Conservation (phyloP, 768 basidiomycete species). For the Boletus rubroflammeus region DNA sequence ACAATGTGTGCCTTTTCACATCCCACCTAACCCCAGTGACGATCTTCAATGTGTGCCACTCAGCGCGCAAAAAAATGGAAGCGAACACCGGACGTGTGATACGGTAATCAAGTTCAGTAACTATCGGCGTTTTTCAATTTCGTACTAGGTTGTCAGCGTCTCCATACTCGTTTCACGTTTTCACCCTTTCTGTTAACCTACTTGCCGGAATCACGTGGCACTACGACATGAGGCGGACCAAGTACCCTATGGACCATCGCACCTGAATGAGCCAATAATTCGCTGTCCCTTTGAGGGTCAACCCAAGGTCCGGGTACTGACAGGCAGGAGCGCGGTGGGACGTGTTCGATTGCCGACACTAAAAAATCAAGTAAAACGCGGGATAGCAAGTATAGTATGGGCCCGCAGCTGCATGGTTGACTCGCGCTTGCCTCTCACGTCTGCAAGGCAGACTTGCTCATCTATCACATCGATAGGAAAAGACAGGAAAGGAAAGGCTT, state of each 20-base stretch:
- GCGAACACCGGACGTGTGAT: conserved; percentile 7
- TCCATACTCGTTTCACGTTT: conserved; percentile 28
- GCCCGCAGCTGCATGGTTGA: conserved; percentile 1
- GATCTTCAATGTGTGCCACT: conserved; percentile 13
- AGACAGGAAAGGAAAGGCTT: conserved; percentile 10
- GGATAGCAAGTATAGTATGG: conserved; percentile 19
- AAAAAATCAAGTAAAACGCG: not conserved
- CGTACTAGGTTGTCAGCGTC: conserved; percentile 15
- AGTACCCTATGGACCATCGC: not conserved
- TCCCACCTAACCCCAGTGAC: conserved; percentile 7
- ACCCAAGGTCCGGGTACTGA: conserved; percentile 13
- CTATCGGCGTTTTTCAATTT: conserved; percentile 13
- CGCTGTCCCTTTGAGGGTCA: conserved; percentile 3
- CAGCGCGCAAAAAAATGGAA: conserved; percentile 22
- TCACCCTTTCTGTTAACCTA: conserved; percentile 19
- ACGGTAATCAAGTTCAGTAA: conserved; percentile 7
- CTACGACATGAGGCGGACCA: conserved; percentile 4
- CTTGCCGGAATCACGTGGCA: conserved; percentile 29
- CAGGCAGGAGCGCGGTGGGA: conserved; percentile 5
- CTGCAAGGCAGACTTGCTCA: conserved; percentile 1
- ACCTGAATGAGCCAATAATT: not conserved
- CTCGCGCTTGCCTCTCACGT: conserved; percentile 13
- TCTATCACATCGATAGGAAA: conserved; percentile 5
- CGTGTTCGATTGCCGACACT: conserved; percentile 6
- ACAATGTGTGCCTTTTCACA: conserved; percentile 11